Evolutionary conservation across 164 flowering plant genomes (phyloP), one percentile per base, ranked within the genome.

Genomic region (Cinnamomum micranthum): DNA sequence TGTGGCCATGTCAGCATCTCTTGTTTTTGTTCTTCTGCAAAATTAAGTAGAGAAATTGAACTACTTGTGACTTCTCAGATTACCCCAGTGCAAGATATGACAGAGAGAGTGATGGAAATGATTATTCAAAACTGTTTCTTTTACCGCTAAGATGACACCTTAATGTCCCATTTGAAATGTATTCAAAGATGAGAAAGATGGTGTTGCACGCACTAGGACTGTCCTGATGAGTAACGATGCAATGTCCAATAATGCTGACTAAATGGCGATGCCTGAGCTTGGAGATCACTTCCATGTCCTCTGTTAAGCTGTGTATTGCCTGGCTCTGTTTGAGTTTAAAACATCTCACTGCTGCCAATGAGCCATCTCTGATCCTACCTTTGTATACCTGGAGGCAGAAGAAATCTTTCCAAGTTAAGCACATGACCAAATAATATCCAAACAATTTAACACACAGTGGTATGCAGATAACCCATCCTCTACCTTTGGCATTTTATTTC

Each of bases 191-290:
- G 28, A 92, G 73, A 65, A 87, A 91, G 69, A 90, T 78, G 1
- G 90, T 87, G 80, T 81, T 81, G 2, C 80, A 81, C 1, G 80
- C 76, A 64, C 78, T 80, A 4, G 86, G 86, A 73, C 82, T 86
- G 64, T 89, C 92, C 76, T 81, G 86, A 75, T 84, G 77, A 35
- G 84, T 78, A 55, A 83, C 87, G 14, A 85, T 77, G 79, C 97
- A 90, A 83, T 95, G 98, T 12, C 98, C 98, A 25, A 95, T 85
- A 75, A 89, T 83, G 78, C 98, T 88, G 75, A 91, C 94, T 76
- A 95, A 76, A 80, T 95, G 90, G 24, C 82, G 85, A 78, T 95
- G 94, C 75, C 93, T 84, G 13, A 95, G 84, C 81, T 90, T 88
- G 2, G 95, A 86, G 65, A 91, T 69, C 0, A 77, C 82, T 79